Conservation (phyloP, 2,329 filamentous ascomycete genomes). For the Thelonectria rubi region DNA sequence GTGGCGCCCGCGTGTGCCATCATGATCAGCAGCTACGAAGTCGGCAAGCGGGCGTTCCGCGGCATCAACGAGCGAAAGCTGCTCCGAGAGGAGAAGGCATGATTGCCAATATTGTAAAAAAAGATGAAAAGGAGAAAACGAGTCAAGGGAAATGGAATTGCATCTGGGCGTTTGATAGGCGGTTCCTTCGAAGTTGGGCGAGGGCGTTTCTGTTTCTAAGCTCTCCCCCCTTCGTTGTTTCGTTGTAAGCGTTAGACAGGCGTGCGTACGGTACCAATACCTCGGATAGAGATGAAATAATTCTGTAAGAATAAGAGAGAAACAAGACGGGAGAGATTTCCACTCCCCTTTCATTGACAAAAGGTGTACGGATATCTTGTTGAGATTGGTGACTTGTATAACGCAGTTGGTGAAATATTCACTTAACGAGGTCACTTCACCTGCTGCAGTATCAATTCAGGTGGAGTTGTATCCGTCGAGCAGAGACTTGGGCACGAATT, state of each 20-base stretch:
- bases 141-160: constrained; percentile 26
- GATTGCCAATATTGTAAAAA: not conserved
- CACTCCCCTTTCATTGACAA: not conserved
- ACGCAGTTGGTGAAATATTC: constrained; percentile 35
- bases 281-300: constrained; percentile 37
- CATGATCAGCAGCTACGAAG: constrained; percentile 98
- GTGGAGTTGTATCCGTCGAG: not conserved
- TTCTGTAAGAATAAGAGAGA: constrained; percentile 35
- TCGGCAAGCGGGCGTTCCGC: constrained; percentile 88
- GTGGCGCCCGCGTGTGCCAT: constrained; percentile 97
- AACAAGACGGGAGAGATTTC: not conserved
- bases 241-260: constrained; percentile 31
- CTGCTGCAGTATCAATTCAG: not conserved
- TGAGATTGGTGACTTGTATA: not conserved
- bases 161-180: constrained; percentile 33
- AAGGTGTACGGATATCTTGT: constrained; percentile 2
- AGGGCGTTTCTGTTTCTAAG: constrained; percentile 16
- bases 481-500: not conserved
- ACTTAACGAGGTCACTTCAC: constrained; percentile 42
- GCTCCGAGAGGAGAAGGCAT: constrained; percentile 17
- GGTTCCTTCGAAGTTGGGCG: constrained; percentile 6
- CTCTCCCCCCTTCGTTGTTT: constrained; percentile 9
- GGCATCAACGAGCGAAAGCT: constrained; percentile 69
- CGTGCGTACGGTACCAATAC: constrained; percentile 27
- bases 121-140: constrained; percentile 2